Evolutionary conservation across 805 yeast species (phyloP).

Genomic region (Vanderwaltozyma yarrowii): DNA sequence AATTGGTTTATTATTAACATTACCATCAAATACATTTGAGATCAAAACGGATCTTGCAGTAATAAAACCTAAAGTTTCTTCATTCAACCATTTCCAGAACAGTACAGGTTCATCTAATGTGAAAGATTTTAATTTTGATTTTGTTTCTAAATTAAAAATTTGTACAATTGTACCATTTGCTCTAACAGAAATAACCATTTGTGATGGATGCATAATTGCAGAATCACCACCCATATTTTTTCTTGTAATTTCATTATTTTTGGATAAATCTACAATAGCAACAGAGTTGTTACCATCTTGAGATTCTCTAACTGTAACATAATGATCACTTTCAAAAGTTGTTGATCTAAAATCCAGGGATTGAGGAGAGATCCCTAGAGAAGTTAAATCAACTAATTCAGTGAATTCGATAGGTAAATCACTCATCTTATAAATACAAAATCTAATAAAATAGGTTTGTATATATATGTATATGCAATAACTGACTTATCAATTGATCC

Average conservation of each 20-base stretch:
- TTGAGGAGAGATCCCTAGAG: conserved; percentile 74
- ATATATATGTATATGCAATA: too few relatives aligned
- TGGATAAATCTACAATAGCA: conserved; percentile 78
- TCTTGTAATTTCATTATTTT: conserved; percentile 69
- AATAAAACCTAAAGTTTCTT: conserved; percentile 67
- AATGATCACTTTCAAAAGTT: conserved; percentile 87
- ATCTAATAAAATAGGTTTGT: too few relatives aligned
- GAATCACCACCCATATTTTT: conserved; percentile 96
- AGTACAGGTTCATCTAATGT: conserved; percentile 81
- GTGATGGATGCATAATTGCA: conserved; percentile 91
- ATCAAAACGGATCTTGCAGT: conserved; percentile 65
- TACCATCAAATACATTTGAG: conserved; percentile 79
- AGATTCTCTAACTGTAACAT: conserved; percentile 70
- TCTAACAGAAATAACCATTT: conserved; percentile 81
- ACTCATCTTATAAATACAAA: too few relatives aligned
- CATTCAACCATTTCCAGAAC: conserved; percentile 90
- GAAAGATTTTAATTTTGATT: conserved; percentile 82
- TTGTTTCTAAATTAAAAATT: conserved; percentile 79
- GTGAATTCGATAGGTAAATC: conserved; percentile 96
- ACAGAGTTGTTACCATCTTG: conserved; percentile 68
- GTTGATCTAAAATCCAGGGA: conserved; percentile 89
- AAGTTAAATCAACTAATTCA: conserved; percentile 82
- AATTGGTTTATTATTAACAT: conserved; percentile 67
- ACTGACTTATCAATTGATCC: too few relatives aligned
- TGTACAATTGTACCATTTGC: conserved; percentile 96